Percentiles rank a stretch among this genome's conserved stretches.
Conservation (phyloP, 1,284 basidiomycete genomes). For the Puccinia sorghi region DNA sequence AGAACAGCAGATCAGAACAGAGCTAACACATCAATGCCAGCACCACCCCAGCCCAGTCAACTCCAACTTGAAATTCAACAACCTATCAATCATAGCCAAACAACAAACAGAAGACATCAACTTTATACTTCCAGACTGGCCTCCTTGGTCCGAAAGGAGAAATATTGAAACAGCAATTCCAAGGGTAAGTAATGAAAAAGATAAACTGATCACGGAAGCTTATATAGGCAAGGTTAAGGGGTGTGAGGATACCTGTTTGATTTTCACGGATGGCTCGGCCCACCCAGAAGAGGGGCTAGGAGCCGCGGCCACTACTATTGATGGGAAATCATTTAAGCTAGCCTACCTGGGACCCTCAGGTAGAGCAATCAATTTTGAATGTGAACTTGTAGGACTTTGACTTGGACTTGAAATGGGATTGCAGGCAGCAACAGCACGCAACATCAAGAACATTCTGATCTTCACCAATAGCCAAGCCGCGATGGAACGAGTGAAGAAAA, state of each 20-base stretch:
- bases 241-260: background rate
- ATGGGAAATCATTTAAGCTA: background rate
- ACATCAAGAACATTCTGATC: background rate
- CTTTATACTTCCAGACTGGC: no score
- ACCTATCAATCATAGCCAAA: no score
- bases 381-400: background rate
- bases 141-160: no score
- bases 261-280: background rate
- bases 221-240: no score
- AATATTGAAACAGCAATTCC: no score
- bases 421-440: background rate
- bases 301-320: background rate
- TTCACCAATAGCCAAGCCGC: background rate
- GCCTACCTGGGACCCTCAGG: background rate
- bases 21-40: background rate
- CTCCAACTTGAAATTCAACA: no score
- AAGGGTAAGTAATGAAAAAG: no score
- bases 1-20: background rate
- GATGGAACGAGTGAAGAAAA: background rate
- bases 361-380: slow-evolving; percentile 1
- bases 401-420: background rate
- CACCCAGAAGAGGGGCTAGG: background rate
- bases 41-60: background rate
- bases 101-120: no score
- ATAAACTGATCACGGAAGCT: no score